Conservation (phyloP, 805 yeast species). For the Candida palmyrensis region DNA sequence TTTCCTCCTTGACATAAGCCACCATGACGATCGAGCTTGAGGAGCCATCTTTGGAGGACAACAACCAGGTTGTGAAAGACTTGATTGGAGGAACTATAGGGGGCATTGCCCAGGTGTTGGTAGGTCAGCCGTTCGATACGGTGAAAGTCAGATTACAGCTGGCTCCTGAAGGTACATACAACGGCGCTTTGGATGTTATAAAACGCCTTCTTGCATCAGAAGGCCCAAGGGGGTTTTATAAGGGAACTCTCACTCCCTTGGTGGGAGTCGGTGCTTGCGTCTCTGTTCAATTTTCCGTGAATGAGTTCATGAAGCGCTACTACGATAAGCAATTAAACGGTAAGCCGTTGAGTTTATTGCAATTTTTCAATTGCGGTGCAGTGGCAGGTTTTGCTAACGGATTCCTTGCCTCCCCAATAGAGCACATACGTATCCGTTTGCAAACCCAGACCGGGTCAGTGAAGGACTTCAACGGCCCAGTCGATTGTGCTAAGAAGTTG, state of each 20-base stretch:
- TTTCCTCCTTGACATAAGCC: neutral
- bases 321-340: conserved; percentile 47
- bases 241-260: conserved; percentile 43
- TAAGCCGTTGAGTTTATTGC: conserved; percentile 46
- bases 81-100: conserved; percentile 90
- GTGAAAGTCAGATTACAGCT: conserved; percentile 91
- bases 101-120: conserved; percentile 91
- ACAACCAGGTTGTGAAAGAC: conserved; percentile 60
- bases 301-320: conserved; percentile 86
- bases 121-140: conserved; percentile 96
- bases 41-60: conserved; percentile 34
- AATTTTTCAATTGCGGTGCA: conserved; percentile 78
- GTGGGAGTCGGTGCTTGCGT: conserved; percentile 89
- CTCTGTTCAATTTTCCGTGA: conserved; percentile 91
- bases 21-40: conserved; percentile 43
- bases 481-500: conserved; percentile 62
- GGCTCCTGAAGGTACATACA: conserved; percentile 70
- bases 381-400: conserved; percentile 94
- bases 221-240: conserved; percentile 38
- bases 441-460: conserved; percentile 73
- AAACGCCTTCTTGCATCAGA: conserved; percentile 52
- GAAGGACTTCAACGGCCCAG: conserved; percentile 63
- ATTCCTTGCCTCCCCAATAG: conserved; percentile 87
- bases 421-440: conserved; percentile 87
- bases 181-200: conserved; percentile 74